Evolutionary conservation across 352 stramenopile species (phyloP), one percentile per base, ranked within the genome.

Genomic region (Pythium pyrilobum): DNA sequence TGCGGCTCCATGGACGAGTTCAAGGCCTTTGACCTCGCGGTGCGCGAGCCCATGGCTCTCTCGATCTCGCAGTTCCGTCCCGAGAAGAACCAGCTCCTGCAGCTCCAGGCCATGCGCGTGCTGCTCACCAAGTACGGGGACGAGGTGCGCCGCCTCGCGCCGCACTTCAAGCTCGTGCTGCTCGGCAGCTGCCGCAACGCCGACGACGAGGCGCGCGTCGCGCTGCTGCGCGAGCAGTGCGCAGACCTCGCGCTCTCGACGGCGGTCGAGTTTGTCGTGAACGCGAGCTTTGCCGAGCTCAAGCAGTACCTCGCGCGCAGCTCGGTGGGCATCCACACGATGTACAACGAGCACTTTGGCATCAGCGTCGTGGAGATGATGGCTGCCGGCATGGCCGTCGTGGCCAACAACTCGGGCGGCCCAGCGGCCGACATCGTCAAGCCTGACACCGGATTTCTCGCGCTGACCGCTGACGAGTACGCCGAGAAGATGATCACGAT

Each of bases 281-380:
- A 99, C 71, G 88, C 93, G 31, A 95, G 89, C 21, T 99, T 97
- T 52, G 64, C 69, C 0, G 83, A 97, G 43, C 66, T 99, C 31
- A 92, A 97, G 67, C 51, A 79, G 18, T 94, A 87, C 43, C 66
- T 99, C 18, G 66, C 69, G 6, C 77, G 64, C 33, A 82, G 89
- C 52, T 84, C 81, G 8, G 87, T 99, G 18, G 97, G 97, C 4
- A 64, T 99, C 7, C 97, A 99, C 76, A 99, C 97, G 13, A 99
- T 99, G 97, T 98, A 96, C 78, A 99, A 99, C 54, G 97, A 99
- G 70, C 97, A 99, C 72, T 99, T 99, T 81, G 97, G 97, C 8
- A 99, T 99, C 68, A 96, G 96, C 43, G 95, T 99, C 28, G 97
- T 99, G 37, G 97, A 99, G 78, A 99, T 99, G 95, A 98, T 99